phyloP scores from a whole-genome alignment of 2,329 filamentous ascomycete species.

The Emergomyces orientalis region DNA sequence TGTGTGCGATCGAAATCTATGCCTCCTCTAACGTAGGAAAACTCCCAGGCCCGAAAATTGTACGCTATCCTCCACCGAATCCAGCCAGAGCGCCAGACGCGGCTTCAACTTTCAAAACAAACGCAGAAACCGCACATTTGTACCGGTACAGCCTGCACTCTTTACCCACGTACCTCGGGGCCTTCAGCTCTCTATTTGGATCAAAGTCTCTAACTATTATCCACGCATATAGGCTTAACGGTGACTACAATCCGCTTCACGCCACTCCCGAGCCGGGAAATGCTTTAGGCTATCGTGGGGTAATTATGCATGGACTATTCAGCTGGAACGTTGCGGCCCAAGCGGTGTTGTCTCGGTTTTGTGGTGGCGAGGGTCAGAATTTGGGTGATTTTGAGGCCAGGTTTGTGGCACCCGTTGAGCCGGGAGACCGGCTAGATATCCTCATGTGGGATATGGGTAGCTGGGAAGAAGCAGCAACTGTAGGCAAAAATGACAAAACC shows the following conservation, averaged over 20 bases:
- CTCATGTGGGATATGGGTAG: constrained; percentile 71
- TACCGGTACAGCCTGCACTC: constrained; percentile 46
- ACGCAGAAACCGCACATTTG: constrained; percentile 60
- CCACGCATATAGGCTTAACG: constrained; percentile 55
- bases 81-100: constrained; percentile 50
- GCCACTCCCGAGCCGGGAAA: constrained; percentile 72
- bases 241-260: constrained; percentile 89
- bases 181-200: neutral
- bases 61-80: constrained; percentile 23
- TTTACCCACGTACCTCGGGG: neutral
- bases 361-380: constrained; percentile 66
- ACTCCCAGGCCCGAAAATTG: constrained; percentile 25
- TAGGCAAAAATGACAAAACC: constrained; percentile 39
- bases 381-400: constrained; percentile 80
- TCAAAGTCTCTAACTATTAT: constrained; percentile 1
- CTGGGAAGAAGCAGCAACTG: constrained; percentile 62
- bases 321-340: constrained; percentile 77
- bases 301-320: constrained; percentile 81
- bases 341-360: constrained; percentile 60
- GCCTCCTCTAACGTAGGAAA: neutral
- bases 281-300: constrained; percentile 82
- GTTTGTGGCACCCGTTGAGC: constrained; percentile 74
- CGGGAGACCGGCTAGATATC: constrained; percentile 69
- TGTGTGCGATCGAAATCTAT: neutral
- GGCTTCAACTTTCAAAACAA: constrained; percentile 60